Conservation (phyloP, 2,329 filamentous ascomycete species). For the Aspergillus sp. region DNA sequence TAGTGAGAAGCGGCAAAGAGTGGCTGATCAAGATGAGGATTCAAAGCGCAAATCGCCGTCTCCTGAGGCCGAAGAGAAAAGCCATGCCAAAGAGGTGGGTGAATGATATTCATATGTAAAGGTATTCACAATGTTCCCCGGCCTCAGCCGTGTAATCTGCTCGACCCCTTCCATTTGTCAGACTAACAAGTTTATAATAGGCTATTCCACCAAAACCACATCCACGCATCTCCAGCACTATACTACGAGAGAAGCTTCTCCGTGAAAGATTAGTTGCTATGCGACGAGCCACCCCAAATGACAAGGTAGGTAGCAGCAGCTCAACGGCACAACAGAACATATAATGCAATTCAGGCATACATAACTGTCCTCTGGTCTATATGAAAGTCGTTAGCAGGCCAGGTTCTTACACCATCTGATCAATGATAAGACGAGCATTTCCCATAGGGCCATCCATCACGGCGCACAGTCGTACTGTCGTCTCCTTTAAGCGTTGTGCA, state of each 20-base stretch:
- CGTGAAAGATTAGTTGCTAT: conserved; percentile 44
- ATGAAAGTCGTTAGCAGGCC: not conserved
- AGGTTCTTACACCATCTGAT: not conserved
- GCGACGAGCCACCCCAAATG: conserved; percentile 32
- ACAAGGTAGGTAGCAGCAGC: conserved; percentile 30
- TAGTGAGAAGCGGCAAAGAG: conserved; percentile 47
- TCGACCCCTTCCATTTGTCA: not conserved
- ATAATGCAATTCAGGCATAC: conserved; percentile 8
- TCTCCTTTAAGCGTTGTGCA: not conserved
- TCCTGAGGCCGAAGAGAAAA: conserved; percentile 27
- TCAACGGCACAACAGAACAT: conserved; percentile 9
- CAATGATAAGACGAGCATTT: conserved; percentile 1
- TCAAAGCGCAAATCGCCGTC: conserved; percentile 29
- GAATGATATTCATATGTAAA: conserved; percentile 26
- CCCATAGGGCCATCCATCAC: not conserved
- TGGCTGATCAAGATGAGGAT: conserved; percentile 43
- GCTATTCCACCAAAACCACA: conserved; percentile 13
- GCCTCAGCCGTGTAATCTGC: not conserved
- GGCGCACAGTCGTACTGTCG: not conserved
- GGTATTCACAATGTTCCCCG: conserved; percentile 11
- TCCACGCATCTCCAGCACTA: conserved; percentile 35
- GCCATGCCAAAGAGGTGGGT: conserved; percentile 39
- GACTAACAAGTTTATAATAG: conserved; percentile 24
- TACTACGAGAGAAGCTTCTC: conserved; percentile 43
- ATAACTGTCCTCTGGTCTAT: not conserved